Percentiles rank a stretch among this genome's conserved stretches.
phyloP scores from a whole-genome alignment of 2,329 filamentous ascomycete genomes.

The Diplocarpon rosae region DNA sequence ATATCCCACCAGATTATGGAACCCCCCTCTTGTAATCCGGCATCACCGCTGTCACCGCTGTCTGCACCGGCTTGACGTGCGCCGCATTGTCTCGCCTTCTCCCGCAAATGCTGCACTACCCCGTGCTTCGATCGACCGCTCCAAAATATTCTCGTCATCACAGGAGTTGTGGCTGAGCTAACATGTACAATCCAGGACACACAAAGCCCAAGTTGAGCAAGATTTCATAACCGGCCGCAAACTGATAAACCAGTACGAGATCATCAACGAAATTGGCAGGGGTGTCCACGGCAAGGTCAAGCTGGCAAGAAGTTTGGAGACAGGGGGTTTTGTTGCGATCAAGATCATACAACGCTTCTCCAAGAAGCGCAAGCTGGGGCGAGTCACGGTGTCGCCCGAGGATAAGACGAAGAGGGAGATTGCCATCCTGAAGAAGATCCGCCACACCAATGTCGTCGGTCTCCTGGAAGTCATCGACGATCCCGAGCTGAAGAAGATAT shows the following conservation, averaged over 20 bases:
- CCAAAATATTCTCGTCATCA: too few relatives aligned
- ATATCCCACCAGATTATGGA: slow-evolving; percentile 3
- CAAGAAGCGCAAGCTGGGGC: slow-evolving; percentile 83
- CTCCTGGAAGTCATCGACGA: slow-evolving; percentile 96
- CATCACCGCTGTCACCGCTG: too few relatives aligned
- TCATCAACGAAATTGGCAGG: slow-evolving; percentile 89
- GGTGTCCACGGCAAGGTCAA: slow-evolving; percentile 98
- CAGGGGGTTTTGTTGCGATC: slow-evolving; percentile 76
- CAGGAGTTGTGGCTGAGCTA: slow-evolving; percentile 9
- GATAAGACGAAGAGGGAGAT: slow-evolving; percentile 93
- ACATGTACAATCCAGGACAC: slow-evolving; percentile 46
- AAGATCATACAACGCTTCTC: slow-evolving; percentile 97
- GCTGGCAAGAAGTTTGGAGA: slow-evolving; percentile 70
- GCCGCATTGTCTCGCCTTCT: too few relatives aligned
- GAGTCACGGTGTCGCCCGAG: slow-evolving; percentile 56
- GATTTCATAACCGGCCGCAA: slow-evolving; percentile 86
- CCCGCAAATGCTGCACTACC: not conserved
- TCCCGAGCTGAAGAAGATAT: slow-evolving; percentile 91
- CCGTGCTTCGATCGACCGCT: not conserved
- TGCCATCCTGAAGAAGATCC: slow-evolving; percentile 94
- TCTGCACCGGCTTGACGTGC: not conserved
- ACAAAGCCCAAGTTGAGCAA: slow-evolving; percentile 83
- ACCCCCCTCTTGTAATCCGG: not conserved
- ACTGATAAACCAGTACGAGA: slow-evolving; percentile 94
- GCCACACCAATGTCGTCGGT: slow-evolving; percentile 93